Evolutionary conservation across 441 rosid species (phyloP).

Genomic region (Populus hybrid): DNA sequence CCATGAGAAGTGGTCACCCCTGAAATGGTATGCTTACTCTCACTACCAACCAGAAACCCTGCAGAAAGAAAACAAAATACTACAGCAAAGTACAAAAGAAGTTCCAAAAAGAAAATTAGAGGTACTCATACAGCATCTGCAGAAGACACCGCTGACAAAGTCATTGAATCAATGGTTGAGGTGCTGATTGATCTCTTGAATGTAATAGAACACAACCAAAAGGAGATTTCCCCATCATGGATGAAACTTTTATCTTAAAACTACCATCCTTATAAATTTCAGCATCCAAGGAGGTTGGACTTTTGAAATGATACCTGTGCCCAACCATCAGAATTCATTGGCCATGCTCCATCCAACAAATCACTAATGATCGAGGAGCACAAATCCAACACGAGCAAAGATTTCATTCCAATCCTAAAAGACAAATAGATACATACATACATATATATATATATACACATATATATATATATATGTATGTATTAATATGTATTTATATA

Average conservation of each 20-base stretch:
- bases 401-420: background rate
- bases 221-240: slow-evolving; percentile 37
- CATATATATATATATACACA: too few relatives aligned
- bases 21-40: slow-evolving; percentile 52
- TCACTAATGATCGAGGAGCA: background rate
- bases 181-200: slow-evolving; percentile 37
- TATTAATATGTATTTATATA: too few relatives aligned
- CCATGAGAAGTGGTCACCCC: slow-evolving; percentile 51
- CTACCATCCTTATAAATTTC: slow-evolving; percentile 22
- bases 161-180: slow-evolving; percentile 46
- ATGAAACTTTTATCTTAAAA: slow-evolving; percentile 29
- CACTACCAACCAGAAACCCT: slow-evolving; percentile 48
- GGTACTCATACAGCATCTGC: slow-evolving; percentile 26
- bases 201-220: slow-evolving; percentile 35
- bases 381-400: background rate
- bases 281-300: slow-evolving; percentile 23
- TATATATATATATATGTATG: too few relatives aligned
- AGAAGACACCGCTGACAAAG: slow-evolving; percentile 39
- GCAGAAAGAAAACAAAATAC: slow-evolving; percentile 33
- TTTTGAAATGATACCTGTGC: slow-evolving; percentile 35
- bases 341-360: slow-evolving; percentile 37
- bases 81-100: slow-evolving; percentile 24
- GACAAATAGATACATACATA: too few relatives aligned
- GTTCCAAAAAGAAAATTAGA: slow-evolving; percentile 1
- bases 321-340: slow-evolving; percentile 36